These are phyloP conservation scores for Entonaema liquescens DNA, from an alignment of 495 filamentous ascomycete species.

Conservation along the genomic window DNA sequence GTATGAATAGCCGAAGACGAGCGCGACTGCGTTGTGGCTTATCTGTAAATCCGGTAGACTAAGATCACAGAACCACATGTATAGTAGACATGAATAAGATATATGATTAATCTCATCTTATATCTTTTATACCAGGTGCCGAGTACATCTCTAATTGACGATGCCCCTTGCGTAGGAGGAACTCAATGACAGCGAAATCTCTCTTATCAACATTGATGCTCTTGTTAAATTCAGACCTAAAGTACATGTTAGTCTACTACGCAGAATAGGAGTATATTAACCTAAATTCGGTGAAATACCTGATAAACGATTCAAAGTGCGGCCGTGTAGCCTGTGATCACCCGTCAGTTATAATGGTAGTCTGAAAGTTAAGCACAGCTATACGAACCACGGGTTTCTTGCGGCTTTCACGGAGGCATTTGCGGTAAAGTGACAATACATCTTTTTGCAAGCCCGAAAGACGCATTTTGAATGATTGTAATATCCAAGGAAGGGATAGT, in stretches of 20 bases:
- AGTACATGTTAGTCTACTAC: not conserved
- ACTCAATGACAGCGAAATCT: slow-evolving; percentile 90
- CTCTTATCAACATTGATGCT: slow-evolving; percentile 77
- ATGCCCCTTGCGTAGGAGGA: slow-evolving; percentile 82
- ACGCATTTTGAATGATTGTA: slow-evolving; percentile 52
- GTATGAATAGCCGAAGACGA: not conserved
- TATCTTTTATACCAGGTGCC: slow-evolving; percentile 83
- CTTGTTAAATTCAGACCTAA: slow-evolving; percentile 79
- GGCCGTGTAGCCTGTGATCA: slow-evolving; percentile 47
- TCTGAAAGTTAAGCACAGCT: not conserved
- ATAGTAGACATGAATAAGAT: not conserved
- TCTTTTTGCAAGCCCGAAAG: slow-evolving; percentile 92
- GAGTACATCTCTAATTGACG: slow-evolving; percentile 88
- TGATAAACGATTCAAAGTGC: slow-evolving; percentile 54
- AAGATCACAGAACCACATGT: not conserved
- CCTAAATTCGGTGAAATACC: slow-evolving; percentile 40
- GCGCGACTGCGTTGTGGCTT: not conserved
- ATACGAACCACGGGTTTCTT: slow-evolving; percentile 79
- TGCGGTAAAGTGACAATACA: slow-evolving; percentile 85
- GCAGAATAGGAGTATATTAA: not conserved
- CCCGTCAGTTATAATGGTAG: slow-evolving; percentile 10
- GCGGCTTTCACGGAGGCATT: slow-evolving; percentile 79
- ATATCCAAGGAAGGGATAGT: not conserved
- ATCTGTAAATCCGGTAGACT: not conserved
- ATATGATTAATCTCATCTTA: slow-evolving; percentile 54